Conservation (phyloP, 106 monocot species). For the Triglochin maritima region DNA sequence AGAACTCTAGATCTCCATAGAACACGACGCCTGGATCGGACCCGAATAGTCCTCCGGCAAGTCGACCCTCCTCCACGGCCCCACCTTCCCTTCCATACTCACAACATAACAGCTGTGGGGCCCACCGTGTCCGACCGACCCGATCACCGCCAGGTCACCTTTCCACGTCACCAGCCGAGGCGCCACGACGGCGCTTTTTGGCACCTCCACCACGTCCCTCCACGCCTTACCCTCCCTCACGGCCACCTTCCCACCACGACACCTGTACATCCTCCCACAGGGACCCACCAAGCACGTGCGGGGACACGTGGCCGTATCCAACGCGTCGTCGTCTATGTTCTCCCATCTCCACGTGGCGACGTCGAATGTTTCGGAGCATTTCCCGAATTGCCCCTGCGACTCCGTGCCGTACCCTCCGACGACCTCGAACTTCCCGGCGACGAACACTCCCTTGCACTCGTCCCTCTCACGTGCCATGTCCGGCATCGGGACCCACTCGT, state of each 20-base stretch:
- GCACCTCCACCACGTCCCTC: constrained; percentile 11
- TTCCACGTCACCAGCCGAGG: constrained; percentile 5
- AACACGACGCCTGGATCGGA: constrained; percentile 17
- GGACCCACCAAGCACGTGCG: constrained; percentile 8
- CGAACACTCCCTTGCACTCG: constrained; percentile 23
- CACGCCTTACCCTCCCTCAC: constrained; percentile 1
- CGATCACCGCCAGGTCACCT: constrained; percentile 8
- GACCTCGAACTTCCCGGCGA: constrained; percentile 11
- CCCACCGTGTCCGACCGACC: constrained; percentile 14
- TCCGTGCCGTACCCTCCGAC: constrained; percentile 20
- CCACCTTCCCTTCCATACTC: background rate
- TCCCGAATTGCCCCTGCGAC: constrained; percentile 17
- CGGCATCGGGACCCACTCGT: constrained; percentile 16
- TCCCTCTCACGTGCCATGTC: constrained; percentile 22
- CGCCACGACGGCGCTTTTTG: constrained; percentile 12
- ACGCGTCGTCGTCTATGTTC: constrained; percentile 6
- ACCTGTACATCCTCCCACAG: constrained; percentile 10
- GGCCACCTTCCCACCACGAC: constrained; percentile 5
- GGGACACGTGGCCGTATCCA: constrained; percentile 10
- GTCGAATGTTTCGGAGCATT: constrained; percentile 12
- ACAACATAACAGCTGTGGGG: constrained; percentile 8
- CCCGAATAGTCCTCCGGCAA: constrained; percentile 20
- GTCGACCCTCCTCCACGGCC: constrained; percentile 7
- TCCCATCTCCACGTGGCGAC: constrained; percentile 8
- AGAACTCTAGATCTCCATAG: background rate